phyloP scores from a whole-genome alignment of 148 eudicot genomes.

The Agrostemma githago region DNA sequence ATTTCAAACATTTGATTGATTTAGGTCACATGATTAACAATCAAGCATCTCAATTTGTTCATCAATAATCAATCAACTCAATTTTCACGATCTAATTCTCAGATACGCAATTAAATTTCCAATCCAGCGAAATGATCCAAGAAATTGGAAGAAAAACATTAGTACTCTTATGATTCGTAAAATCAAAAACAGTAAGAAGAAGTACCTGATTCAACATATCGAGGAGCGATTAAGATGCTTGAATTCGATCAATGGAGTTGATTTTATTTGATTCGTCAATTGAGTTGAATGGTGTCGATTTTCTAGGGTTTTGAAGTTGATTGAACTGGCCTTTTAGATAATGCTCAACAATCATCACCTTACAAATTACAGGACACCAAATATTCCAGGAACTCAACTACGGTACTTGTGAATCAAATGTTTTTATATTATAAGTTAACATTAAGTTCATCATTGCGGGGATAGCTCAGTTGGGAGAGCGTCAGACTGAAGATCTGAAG shows the following conservation, averaged over 20 bases:
- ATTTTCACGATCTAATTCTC: not conserved
- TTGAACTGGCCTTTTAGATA: too few relatives aligned
- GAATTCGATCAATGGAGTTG: too few relatives aligned
- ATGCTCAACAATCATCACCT: too few relatives aligned
- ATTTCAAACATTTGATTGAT: not conserved
- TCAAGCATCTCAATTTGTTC: not conserved
- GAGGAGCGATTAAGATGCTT: not conserved
- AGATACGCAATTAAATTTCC: not conserved
- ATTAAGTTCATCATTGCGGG: not conserved
- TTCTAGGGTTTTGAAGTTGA: too few relatives aligned
- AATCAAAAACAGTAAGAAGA: too few relatives aligned
- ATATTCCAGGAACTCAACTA: too few relatives aligned
- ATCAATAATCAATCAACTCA: not conserved
- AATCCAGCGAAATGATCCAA: not conserved
- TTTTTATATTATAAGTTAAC: too few relatives aligned
- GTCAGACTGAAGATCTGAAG: slow-evolving; percentile 54
- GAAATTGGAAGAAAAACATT: not conserved
- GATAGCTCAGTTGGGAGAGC: slow-evolving; percentile 40
- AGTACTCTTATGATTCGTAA: too few relatives aligned
- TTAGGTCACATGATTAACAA: not conserved
- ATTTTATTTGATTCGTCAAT: too few relatives aligned
- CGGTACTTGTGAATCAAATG: too few relatives aligned
- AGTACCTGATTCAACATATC: not conserved
- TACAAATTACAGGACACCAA: too few relatives aligned
- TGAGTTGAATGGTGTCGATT: too few relatives aligned